Evolutionary conservation across 495 filamentous ascomycete species (phyloP).

Genomic region (Hypoxylon perforatum): DNA sequence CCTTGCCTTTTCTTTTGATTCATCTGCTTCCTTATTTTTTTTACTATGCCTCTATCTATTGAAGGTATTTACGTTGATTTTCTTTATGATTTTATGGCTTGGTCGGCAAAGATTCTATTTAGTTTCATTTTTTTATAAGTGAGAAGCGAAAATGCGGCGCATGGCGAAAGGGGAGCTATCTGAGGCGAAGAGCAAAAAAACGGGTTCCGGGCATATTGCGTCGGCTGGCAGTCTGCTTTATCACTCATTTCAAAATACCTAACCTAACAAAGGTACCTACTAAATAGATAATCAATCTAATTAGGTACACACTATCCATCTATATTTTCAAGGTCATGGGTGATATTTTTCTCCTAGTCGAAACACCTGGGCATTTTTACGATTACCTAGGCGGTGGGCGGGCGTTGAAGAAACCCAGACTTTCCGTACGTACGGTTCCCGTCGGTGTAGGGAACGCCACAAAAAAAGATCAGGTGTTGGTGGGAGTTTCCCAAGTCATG

Average conservation of each 20-base stretch:
- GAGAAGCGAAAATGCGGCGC: not conserved
- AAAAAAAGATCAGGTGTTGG: not conserved
- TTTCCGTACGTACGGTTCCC: no score
- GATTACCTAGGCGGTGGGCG: no score
- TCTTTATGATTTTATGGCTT: not conserved
- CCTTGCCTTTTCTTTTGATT: not conserved
- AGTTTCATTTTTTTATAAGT: no score
- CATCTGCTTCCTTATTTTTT: no score
- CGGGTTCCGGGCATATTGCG: not conserved
- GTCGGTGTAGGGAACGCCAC: no score
- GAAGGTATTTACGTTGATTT: not conserved
- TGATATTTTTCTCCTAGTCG: no score
- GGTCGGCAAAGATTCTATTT: not conserved
- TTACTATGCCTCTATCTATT: not conserved
- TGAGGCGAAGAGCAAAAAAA: not conserved
- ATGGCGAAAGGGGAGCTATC: not conserved
- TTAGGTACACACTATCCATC: no score
- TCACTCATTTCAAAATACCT: not conserved
- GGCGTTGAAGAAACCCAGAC: no score
- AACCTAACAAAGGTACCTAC: not conserved
- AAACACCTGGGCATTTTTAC: no score
- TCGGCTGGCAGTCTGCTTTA: not conserved
- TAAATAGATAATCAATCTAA: no score
- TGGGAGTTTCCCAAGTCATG: constrained; percentile 12
- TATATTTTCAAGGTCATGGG: no score